A percentile compares a stretch with the other conserved stretches of the same genome.
phyloP scores from a whole-genome alignment of 345 rosid species.

The Citrus sinensis region DVS_A1.0 CM039164.1:24981001-24981500 shows the following conservation, averaged over 20 bases:
- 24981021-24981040: no score
- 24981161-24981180: no score
- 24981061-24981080: no score
- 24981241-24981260: background rate
- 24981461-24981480: conserved; percentile 89
- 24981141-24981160: no score
- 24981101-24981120: no score
- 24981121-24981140: no score
- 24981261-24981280: background rate
- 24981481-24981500: conserved; percentile 88
- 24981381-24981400: background rate
- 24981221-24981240: no score
- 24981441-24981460: conserved; percentile 85
- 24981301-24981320: background rate
- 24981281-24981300: background rate
- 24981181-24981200: no score
- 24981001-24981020: no score
- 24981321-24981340: background rate
- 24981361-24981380: conserved; percentile 1
- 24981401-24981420: conserved; percentile 52
- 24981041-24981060: no score
- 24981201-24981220: no score
- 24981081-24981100: no score
- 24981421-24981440: conserved; percentile 82
- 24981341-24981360: background rate